These are phyloP conservation scores for Cutaneotrichosporon sp. DNA, from an alignment of 1,284 basidiomycete species.

Conservation along the genomic window DNA sequence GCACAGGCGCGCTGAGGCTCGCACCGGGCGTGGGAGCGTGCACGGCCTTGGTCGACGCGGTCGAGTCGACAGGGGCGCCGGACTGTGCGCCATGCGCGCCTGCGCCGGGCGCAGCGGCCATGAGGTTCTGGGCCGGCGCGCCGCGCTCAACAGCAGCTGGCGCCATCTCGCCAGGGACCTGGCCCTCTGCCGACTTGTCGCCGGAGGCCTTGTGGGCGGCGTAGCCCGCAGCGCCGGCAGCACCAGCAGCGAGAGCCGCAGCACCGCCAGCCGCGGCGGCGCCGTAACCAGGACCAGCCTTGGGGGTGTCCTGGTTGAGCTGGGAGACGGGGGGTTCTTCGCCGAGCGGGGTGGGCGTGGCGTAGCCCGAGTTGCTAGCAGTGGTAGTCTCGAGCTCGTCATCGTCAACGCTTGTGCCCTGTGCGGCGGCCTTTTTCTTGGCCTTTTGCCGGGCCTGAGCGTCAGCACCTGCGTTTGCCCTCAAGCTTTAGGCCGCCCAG, in stretches of 20 bases:
- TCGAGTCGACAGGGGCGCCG: not conserved
- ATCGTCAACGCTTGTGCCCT: not conserved
- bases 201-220: constrained; percentile 39
- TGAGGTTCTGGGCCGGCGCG: too few species aligned
- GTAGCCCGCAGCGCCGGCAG: constrained; percentile 20
- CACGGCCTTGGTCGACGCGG: not conserved
- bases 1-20: not conserved
- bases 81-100: too few species aligned
- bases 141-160: too few species aligned
- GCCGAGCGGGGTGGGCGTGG: not conserved
- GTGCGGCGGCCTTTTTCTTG: constrained; percentile 2
- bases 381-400: constrained; percentile 1
- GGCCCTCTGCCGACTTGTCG: constrained; percentile 18
- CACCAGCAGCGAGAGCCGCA: constrained; percentile 9
- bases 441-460: constrained; percentile 8
- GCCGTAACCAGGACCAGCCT: not conserved
- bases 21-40: not conserved
- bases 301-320: constrained; percentile 3
- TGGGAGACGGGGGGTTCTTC: not conserved
- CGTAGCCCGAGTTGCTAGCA: constrained; percentile 1
- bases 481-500: too few species aligned
- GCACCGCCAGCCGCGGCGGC: constrained; percentile 28
- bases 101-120: too few species aligned
- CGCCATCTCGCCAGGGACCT: too few species aligned
- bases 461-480: not conserved